These are phyloP conservation scores for Neurospora sp. DNA, from an alignment of 495 filamentous ascomycete genomes.

Conservation along the genomic window DNA sequence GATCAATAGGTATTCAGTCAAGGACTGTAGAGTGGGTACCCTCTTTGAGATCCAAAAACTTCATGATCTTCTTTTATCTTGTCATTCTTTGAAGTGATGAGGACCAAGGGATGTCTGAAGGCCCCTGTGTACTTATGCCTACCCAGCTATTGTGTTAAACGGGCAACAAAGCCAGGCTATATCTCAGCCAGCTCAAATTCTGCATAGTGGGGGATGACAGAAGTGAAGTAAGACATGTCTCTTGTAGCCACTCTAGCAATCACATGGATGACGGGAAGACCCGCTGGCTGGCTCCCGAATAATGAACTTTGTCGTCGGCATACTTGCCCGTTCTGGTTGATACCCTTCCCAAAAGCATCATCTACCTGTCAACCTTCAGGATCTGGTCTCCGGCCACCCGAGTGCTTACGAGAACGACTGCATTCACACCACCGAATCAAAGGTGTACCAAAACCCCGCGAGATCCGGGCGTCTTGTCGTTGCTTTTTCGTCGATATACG, in stretches of 20 bases:
- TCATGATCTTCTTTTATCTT: neutral
- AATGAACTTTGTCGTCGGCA: neutral
- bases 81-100: neutral
- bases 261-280: neutral
- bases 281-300: neutral
- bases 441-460: neutral
- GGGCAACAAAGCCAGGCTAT: neutral
- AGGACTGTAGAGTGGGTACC: neutral
- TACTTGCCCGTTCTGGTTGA: neutral
- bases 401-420: neutral
- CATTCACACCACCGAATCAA: neutral
- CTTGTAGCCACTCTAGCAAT: neutral
- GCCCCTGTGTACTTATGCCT: neutral
- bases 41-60: neutral
- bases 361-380: neutral
- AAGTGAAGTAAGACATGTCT: neutral
- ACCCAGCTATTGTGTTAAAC: neutral
- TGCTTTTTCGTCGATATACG: neutral
- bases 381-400: neutral
- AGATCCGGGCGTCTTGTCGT: neutral
- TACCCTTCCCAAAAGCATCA: neutral
- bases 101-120: neutral
- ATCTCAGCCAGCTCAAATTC: neutral
- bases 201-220: neutral
- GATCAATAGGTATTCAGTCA: neutral